A percentile compares a stretch with the other conserved stretches of the same genome.
phyloP scores from a whole-genome alignment of 2,329 filamentous ascomycete genomes.

The Tolypocladium amazonense region DNA sequence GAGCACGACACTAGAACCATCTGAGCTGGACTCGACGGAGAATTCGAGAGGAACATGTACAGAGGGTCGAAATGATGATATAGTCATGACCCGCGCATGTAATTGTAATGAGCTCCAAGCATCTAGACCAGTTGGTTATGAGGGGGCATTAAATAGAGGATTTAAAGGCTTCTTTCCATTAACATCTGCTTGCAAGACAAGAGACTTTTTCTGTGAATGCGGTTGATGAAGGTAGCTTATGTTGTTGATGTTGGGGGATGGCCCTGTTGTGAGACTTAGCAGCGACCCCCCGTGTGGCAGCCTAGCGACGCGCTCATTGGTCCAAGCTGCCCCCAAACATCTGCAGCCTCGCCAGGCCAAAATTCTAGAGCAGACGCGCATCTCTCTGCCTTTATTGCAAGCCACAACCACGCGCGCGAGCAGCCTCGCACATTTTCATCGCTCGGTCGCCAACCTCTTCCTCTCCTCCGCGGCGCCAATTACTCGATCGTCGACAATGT shows the following conservation, averaged over 20 bases:
- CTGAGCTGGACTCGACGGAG: neutral
- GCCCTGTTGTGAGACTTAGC: neutral
- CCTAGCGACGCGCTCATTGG: slow-evolving; percentile 17
- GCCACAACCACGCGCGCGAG: slow-evolving; percentile 4
- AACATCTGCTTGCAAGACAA: neutral
- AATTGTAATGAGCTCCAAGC: slow-evolving; percentile 1
- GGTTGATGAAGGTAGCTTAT: neutral
- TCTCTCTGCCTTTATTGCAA: neutral
- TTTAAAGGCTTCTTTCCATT: neutral
- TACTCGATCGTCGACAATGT: slow-evolving; percentile 13
- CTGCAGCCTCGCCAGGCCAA: slow-evolving; percentile 18
- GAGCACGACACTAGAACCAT: neutral
- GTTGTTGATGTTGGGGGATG: neutral
- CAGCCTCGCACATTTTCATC: slow-evolving; percentile 1
- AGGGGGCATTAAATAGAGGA: neutral
- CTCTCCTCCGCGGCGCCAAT: neutral
- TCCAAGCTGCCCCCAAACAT: slow-evolving; percentile 17
- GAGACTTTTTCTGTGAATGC: no score
- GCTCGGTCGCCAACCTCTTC: neutral
- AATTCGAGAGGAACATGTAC: neutral
- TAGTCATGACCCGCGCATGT: neutral
- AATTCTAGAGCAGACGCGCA: slow-evolving; percentile 18
- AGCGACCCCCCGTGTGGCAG: neutral
- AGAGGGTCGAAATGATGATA: neutral
- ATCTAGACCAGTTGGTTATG: neutral